Evolutionary conservation across 73 alveolate species (phyloP).

Genomic region (Blepharisma stoltei): DNA sequence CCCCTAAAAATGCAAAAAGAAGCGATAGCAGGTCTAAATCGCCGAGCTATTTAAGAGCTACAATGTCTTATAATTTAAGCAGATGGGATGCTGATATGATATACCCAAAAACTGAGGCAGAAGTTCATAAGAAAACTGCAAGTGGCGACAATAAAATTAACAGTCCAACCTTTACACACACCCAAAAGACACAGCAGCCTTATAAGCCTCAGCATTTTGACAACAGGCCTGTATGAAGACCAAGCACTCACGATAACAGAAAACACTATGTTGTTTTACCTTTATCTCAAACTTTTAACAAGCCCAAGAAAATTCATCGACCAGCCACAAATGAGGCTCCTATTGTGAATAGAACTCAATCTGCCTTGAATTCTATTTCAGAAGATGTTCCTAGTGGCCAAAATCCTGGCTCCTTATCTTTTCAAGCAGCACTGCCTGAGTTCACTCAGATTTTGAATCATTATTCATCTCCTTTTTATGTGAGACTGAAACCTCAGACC

Average conservation of each 20-base stretch:
- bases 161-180: not conserved
- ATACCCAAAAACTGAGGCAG: not conserved
- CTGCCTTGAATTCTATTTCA: not conserved
- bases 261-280: not conserved
- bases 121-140: slow-evolving; percentile 1
- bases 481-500: not conserved
- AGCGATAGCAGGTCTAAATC: too few relatives aligned
- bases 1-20: too few relatives aligned
- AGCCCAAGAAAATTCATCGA: not conserved
- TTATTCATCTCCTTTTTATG: not conserved
- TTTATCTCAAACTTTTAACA: not conserved
- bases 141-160: not conserved
- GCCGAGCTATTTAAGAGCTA: not conserved
- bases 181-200: not conserved
- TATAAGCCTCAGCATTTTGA: not conserved
- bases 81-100: slow-evolving; percentile 25
- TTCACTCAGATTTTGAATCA: not conserved
- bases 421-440: slow-evolving; percentile 17
- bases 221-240: slow-evolving; percentile 9
- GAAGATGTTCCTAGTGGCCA: not conserved
- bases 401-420: not conserved
- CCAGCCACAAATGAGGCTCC: not conserved
- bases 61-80: not conserved
- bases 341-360: not conserved
- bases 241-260: slow-evolving; percentile 7